Evolutionary conservation across 192 early-diverging fungal genomes (phyloP), one percentile per base, ranked within the genome.

Genomic region (Backusella liffmaniae): DNA sequence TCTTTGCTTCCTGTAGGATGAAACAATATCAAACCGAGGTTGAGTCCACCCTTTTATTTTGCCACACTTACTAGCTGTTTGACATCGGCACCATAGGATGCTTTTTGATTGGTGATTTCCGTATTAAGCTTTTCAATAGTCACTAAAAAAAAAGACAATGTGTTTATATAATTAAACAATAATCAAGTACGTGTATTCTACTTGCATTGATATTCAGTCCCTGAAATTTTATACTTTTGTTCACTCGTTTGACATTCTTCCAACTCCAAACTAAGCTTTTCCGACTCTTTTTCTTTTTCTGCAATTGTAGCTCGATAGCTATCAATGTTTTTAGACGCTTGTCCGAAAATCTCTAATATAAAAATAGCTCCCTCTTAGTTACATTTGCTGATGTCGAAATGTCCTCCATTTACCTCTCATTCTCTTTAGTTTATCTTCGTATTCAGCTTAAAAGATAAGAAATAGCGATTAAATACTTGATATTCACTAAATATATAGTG

Each of bases 381-480:
- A 32, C 34, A 4, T 4, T 30, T 70, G n/a, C 37, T 39, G 34
- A 8, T 7, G 1, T 30, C 16, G 29, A 68, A 9, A 35, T 49
- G 46, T 26, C 23, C 13, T 4, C 49, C 9, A 36, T 12, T 68
- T 86, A 82, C 85, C 80, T 79, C 84, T 80, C 86, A 88, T 89
- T 73, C 88, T 86, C 62, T 88, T 89, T 71, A 88, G 62, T 66
- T 91, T 90, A 23, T 87, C 87, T 32, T 90, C 85, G 36, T 87
- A 84, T 66, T 88, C 89, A 32, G 73, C 74, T 85, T 80, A 75
- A 26, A 13, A 13, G n/a, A 23, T 12, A 62, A 62, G 3, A 29
- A 5, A 29, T 39, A 21, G n/a, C n/a, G n/a, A 53, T 53, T 21
- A 62, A 29, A 8, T 29, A 29, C 56, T 39, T 39, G 26, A 7